Base-by-base conservation (phyloP, 495 filamentous ascomycete species). In the Cercophora scortea region DNA sequence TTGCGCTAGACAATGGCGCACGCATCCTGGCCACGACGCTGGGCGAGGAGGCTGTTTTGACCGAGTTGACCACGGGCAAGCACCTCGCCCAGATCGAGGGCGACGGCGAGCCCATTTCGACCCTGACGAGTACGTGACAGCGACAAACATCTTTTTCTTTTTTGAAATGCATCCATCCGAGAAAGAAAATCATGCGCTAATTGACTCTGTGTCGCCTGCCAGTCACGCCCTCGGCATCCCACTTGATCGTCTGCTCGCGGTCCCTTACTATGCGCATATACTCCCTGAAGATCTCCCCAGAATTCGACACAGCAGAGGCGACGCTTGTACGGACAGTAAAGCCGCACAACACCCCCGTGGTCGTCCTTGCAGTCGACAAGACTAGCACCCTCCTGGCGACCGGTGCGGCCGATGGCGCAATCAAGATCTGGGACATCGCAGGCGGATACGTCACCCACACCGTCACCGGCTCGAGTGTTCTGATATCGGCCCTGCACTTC, bases 351-450 rank as follows among this genome's bases (percentile, higher is more conserved):
- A 84, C 90, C 4, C 93, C 93, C 2, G 89, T 96, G 10, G 80
- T 96, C 8, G 88, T 91, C 4, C 76, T 88, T 13, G 82, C 87
- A 13, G 79, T 90, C 43, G 93, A 99, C 64, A 74, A 77, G 34
- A 96, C 90, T 2, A 85, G 91, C 60, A 96, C 92, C 12, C 72
- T 99, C 10, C 71, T 97, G 40, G 93, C 92, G 36, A 96, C 91
- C 16, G 93, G 93, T 49, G 88, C 82, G 19, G 88, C 93, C 8
- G 93, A 97, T 69, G 93, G 93, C 25, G 78, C 84, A 4, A 85
- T 96, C 55, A 99, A 99, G 67, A 85, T 99, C 48, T 97, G 89
- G 90, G 94, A 99, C 71, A 91, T 99, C 38, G 71, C 77, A 52
- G 90, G 87, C 15, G 94, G 93, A 12, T 97, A 84, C 65, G 81